Base-by-base conservation (phyloP, 306 rosid genomes). In the Trichosanthes truncata region DNA sequence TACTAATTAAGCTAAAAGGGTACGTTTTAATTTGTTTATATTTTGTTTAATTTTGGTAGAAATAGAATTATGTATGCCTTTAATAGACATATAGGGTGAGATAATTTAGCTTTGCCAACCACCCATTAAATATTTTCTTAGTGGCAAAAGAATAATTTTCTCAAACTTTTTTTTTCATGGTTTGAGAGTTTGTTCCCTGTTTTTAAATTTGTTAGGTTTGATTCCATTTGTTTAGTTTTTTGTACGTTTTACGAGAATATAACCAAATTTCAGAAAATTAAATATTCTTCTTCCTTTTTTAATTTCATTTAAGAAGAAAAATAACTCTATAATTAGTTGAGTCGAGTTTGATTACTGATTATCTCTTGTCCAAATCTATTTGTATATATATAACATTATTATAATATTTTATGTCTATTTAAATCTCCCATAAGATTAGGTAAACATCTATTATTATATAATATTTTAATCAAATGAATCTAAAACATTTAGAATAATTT, bases 1-100 rank as follows among this genome's bases (percentile, higher is more conserved):
- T 21, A 68, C 57, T 46, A 26, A 13, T 43, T 46, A 46, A 72
- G 59, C 14, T 72, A 5, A 72, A 72, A 72, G 56, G 77, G 40
- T 6, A 72, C 46, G 57, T 43, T 72, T 46, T 25, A 45, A 72
- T 26, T 71, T 0, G 13, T 17, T 40, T 2, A 66, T 66, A 66
- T 35, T 36, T 18, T 66, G 73, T 45, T 11, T 72, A 46, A 45
- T 46, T 46, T 72, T 72, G 35, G 76, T 46, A 71, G 7, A 72
- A 72, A 23, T 43, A 1, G 21, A 72, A 72, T 45, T 72, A 46
- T 4, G 18, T 21, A 71, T 71, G 23, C 40, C 56, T 45, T 71
- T 46, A 25, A 46, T 72, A 46, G 77, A 69, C 73, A 68, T 68
- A 68, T 72, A 46, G 77, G 77, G 77, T 72, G 21, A 26, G 77